phyloP scores from a whole-genome alignment of 169 alveolate genomes.

The Plasmodium blacklocki region DNA sequence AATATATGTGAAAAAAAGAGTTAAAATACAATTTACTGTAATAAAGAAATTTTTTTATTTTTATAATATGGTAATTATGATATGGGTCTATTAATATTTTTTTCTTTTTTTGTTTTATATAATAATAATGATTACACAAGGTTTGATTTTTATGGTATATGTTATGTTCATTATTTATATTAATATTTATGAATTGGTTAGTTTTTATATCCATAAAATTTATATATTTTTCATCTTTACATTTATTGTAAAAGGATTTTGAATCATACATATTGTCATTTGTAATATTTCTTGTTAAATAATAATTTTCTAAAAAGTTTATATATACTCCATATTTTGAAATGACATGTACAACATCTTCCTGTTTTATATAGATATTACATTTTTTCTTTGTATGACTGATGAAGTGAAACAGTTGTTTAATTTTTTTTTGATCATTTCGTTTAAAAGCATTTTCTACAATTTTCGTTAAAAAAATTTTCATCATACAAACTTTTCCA shows the following conservation, averaged over 20 bases:
- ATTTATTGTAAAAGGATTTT: no score
- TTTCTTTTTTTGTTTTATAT: no score
- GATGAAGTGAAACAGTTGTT: slow-evolving; percentile 17
- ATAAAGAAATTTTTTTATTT: background rate
- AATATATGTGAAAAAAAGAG: slow-evolving; percentile 8
- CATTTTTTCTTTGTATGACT: background rate
- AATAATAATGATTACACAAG: no score
- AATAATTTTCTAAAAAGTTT: background rate
- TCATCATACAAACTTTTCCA: slow-evolving; percentile 14
- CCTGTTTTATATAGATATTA: background rate
- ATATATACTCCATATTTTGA: slow-evolving; percentile 19
- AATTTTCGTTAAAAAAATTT: background rate
- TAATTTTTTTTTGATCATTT: slow-evolving; percentile 24
- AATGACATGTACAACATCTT: slow-evolving; percentile 31
- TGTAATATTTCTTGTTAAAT: no score
- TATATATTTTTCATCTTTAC: no score
- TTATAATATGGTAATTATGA: background rate
- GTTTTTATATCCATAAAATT: no score
- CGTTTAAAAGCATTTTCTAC: slow-evolving; percentile 18
- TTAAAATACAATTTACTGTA: slow-evolving; percentile 5
- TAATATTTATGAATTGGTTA: no score
- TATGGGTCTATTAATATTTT: no score
- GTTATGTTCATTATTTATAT: no score
- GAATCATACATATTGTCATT: no score
- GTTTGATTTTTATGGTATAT: no score